phyloP scores from a whole-genome alignment of 108 stramenopile species.

The Skeletonema potamos region DNA sequence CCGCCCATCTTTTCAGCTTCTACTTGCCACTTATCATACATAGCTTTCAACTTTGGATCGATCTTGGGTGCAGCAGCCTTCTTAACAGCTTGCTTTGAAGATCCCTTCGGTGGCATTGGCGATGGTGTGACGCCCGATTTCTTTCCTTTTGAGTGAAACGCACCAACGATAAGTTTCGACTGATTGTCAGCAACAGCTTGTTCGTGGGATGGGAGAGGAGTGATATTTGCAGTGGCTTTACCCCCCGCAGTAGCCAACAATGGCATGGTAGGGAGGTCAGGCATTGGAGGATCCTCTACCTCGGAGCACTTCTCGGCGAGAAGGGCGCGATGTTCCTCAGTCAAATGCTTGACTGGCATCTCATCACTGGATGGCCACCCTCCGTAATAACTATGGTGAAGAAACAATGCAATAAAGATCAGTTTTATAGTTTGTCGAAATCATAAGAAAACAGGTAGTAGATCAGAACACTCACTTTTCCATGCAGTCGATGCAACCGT shows the following conservation, averaged over 20 bases:
- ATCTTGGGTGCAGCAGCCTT: neutral
- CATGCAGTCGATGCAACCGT: constrained; percentile 59
- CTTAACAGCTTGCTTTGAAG: constrained; percentile 2
- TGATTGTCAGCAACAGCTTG: constrained; percentile 20
- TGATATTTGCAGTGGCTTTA: constrained; percentile 25
- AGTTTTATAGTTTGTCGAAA: neutral
- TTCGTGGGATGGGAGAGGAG: constrained; percentile 44
- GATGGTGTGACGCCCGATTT: constrained; percentile 32
- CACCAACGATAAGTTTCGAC: constrained; percentile 31
- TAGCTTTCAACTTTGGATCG: neutral
- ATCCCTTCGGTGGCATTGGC: constrained; percentile 27
- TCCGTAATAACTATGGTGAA: constrained; percentile 54
- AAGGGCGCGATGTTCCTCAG: constrained; percentile 49
- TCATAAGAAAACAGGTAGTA: neutral
- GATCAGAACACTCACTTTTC: constrained; percentile 7
- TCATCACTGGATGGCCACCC: constrained; percentile 63
- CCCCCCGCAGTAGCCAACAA: constrained; percentile 21
- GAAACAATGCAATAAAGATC: neutral
- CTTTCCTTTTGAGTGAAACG: neutral
- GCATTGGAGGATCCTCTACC: constrained; percentile 47
- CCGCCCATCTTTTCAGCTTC: constrained; percentile 69
- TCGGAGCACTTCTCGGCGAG: constrained; percentile 62
- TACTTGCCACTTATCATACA: constrained; percentile 73
- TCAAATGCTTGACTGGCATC: constrained; percentile 52
- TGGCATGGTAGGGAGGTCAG: constrained; percentile 39